Base-by-base conservation (phyloP, 2,329 filamentous ascomycete genomes). In the Aspergillus fischeri region DNA sequence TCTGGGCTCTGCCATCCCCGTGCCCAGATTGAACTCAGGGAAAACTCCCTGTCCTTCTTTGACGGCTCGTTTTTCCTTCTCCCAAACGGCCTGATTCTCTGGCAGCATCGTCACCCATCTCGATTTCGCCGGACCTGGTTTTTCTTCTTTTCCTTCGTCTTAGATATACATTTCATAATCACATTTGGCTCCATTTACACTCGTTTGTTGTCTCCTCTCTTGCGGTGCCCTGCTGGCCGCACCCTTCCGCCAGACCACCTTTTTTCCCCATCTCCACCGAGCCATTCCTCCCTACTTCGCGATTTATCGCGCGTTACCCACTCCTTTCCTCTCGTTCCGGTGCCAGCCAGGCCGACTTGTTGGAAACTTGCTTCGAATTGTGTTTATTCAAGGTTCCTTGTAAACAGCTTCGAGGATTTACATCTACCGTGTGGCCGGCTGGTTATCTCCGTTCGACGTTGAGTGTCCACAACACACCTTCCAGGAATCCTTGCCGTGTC, bases 401-500 rank as follows among this genome's bases (percentile, higher is more conserved):
- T 7, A 3, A 10, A 25, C 21, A 24, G 14, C 25, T 25, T 25
- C 10, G 21, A 24, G 24, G 24, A 47, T 47, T 24, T 47, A 25
- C 9, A 17, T 14, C 44, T 27, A 27, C 21, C 21, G 44, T 47
- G 44, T 5, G 44, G 44, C 27, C 44, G 44, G 44, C 44, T 24
- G 44, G 21, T 27, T 17, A 17, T 47, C 44, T 47, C 44, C 14
- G 44, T 47, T 14, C 20, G 21, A 27, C 44, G 21, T 47, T 47
- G 21, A 48, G 53, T 51, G 55, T 45, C 21, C 25, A 45, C 52
- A 44, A 52, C 20, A 56, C 49, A 52, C 51, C 38, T 50, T 47
- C 52, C 50, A 35, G 53, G 51, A 57, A 63, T 57, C 57, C 55
- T 61, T 57, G 55, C 60, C 61, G 54, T 48, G 38, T 55, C 29